These are phyloP conservation scores for Medicago arabica DNA, from an alignment of 306 rosid genomes.

Conservation along the genomic window DNA sequence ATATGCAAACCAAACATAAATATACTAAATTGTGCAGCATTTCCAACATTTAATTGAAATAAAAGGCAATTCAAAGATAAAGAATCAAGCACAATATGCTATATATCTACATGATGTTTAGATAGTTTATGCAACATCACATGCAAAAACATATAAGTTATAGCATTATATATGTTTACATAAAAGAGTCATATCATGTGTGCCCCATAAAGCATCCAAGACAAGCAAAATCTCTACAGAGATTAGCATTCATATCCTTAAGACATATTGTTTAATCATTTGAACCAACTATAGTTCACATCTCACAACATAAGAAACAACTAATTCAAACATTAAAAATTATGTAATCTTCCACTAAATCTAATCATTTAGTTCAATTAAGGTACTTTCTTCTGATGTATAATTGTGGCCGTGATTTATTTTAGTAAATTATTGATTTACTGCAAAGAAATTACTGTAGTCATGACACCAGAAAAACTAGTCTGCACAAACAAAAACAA, in stretches of 20 bases:
- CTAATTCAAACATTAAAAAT: background rate
- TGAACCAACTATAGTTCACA: background rate
- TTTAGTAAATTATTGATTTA: too few relatives aligned
- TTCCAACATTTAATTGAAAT: slow-evolving; percentile 25
- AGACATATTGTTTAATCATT: too few relatives aligned
- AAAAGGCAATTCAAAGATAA: slow-evolving; percentile 6
- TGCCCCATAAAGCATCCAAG: background rate
- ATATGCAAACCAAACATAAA: slow-evolving; percentile 40
- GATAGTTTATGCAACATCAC: slow-evolving; percentile 23
- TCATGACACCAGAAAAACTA: too few relatives aligned
- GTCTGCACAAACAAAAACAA: too few relatives aligned
- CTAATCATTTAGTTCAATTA: too few relatives aligned
- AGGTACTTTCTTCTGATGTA: too few relatives aligned
- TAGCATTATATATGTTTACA: slow-evolving; percentile 1
- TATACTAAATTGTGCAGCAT: background rate
- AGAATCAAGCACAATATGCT: background rate
- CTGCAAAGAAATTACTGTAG: too few relatives aligned
- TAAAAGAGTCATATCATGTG: background rate
- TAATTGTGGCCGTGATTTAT: too few relatives aligned
- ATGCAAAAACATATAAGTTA: slow-evolving; percentile 2
- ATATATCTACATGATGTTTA: background rate
- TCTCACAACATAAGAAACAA: background rate
- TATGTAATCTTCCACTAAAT: too few relatives aligned
- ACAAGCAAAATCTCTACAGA: background rate
- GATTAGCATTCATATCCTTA: background rate